Evolutionary conservation across 2,329 filamentous ascomycete genomes (phyloP).

Genomic region (Malbranchea cinnamomea): DNA sequence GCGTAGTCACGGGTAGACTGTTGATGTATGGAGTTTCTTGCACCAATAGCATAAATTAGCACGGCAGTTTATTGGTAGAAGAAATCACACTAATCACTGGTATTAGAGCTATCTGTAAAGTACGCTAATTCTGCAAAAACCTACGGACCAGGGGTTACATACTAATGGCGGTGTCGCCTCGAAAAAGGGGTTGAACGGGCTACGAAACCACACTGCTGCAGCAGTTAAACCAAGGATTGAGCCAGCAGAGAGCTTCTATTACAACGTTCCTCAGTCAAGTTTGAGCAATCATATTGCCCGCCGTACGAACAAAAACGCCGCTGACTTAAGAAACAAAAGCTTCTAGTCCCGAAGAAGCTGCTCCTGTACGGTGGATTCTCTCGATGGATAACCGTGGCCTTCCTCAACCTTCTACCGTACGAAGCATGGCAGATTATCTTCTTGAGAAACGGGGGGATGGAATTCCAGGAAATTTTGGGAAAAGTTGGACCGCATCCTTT

Average conservation of each 20-base stretch:
- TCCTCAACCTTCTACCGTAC: background rate
- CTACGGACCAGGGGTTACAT: too few species aligned
- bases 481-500: background rate
- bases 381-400: slow-evolving; percentile 1
- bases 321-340: slow-evolving; percentile 1
- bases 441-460: slow-evolving; percentile 2
- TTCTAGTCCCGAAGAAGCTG: background rate
- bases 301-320: background rate
- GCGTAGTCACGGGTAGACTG: too few species aligned
- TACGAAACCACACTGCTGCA: too few species aligned
- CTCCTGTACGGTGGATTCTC: background rate
- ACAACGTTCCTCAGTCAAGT: background rate
- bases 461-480: background rate
- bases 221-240: slow-evolving; percentile 1
- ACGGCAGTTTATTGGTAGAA: too few species aligned
- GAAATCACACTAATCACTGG: too few species aligned
- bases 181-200: too few species aligned
- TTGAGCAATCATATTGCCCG: background rate
- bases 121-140: too few species aligned
- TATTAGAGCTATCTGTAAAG: too few species aligned
- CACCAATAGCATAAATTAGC: too few species aligned
- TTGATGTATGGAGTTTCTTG: too few species aligned
- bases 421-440: slow-evolving; percentile 1
- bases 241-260: background rate
- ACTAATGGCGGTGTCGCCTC: too few species aligned